Conservation (phyloP, 306 rosid genomes). For the Quercus cerris region DNA sequence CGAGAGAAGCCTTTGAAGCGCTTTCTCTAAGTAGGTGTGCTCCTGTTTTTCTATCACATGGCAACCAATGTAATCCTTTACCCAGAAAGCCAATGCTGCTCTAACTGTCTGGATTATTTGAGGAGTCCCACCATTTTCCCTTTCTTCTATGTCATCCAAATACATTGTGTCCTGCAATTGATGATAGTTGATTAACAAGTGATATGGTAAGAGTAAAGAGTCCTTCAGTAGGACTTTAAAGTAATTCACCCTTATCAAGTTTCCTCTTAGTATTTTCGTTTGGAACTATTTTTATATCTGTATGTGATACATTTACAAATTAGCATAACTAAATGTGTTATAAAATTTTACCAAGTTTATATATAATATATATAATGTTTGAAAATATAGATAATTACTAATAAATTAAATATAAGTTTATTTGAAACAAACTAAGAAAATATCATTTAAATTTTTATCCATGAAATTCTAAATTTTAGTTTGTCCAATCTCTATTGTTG, state of each 20-base stretch:
- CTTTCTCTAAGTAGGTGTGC: conserved; percentile 42
- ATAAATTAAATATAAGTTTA: too few relatives aligned
- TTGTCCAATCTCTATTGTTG: too few relatives aligned
- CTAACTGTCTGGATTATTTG: conserved; percentile 76
- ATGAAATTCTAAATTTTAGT: too few relatives aligned
- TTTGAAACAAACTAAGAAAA: too few relatives aligned
- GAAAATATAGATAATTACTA: too few relatives aligned
- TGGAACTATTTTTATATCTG: neutral
- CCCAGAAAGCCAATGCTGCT: conserved; percentile 88
- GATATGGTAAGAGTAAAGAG: neutral
- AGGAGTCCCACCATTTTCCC: conserved; percentile 90
- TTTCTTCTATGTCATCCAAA: conserved; percentile 62
- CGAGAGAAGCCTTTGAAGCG: conserved; percentile 48
- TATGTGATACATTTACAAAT: too few relatives aligned
- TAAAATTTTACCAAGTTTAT: too few relatives aligned
- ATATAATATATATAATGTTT: too few relatives aligned
- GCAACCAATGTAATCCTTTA: conserved; percentile 63
- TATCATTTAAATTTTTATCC: too few relatives aligned
- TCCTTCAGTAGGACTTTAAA: neutral
- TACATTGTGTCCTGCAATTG: conserved; percentile 74
- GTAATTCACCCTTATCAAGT: neutral
- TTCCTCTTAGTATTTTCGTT: neutral
- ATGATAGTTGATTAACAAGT: neutral
- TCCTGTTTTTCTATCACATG: conserved; percentile 64
- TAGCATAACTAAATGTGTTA: too few relatives aligned